phyloP scores from a whole-genome alignment of 768 basidiomycete species.

The Leccinum barrowsii region DNA sequence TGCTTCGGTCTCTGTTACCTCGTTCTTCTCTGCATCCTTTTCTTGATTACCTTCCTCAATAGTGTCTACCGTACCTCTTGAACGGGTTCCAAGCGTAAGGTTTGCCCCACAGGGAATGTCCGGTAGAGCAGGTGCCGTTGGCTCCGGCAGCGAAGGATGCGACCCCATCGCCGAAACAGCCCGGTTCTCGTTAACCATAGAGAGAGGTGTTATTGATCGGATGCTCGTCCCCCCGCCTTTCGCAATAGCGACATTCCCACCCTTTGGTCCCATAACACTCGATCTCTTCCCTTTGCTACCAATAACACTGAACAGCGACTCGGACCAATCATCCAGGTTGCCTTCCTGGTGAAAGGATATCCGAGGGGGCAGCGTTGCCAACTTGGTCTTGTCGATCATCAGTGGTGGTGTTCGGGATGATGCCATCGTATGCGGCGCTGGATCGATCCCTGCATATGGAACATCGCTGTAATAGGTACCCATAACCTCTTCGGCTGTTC shows the following conservation, averaged over 20 bases:
- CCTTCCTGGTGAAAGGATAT: constrained; percentile 50
- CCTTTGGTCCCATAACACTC: constrained; percentile 2
- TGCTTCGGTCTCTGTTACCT: background rate
- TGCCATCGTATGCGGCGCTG: constrained; percentile 4
- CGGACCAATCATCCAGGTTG: constrained; percentile 53
- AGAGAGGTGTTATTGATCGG: constrained; percentile 10
- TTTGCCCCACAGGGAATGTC: constrained; percentile 21
- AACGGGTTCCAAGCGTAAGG: constrained; percentile 15
- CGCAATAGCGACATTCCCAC: background rate
- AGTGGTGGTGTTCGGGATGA: constrained; percentile 30
- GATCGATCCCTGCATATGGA: constrained; percentile 3
- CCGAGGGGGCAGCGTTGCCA: constrained; percentile 43
- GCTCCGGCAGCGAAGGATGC: constrained; percentile 1
- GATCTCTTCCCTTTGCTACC: constrained; percentile 28
- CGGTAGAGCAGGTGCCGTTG: constrained; percentile 8
- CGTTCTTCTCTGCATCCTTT: background rate
- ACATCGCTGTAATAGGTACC: constrained; percentile 23
- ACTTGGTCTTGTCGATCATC: constrained; percentile 26
- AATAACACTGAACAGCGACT: constrained; percentile 51
- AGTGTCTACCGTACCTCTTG: constrained; percentile 1
- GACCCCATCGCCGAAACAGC: background rate
- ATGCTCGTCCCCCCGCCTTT: constrained; percentile 19
- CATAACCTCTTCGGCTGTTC: constrained; percentile 25
- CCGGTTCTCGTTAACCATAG: background rate
- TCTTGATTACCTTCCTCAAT: constrained; percentile 14